phyloP scores from a whole-genome alignment of 2,329 filamentous ascomycete genomes.

The Fusarium brachygibbosum region DNA sequence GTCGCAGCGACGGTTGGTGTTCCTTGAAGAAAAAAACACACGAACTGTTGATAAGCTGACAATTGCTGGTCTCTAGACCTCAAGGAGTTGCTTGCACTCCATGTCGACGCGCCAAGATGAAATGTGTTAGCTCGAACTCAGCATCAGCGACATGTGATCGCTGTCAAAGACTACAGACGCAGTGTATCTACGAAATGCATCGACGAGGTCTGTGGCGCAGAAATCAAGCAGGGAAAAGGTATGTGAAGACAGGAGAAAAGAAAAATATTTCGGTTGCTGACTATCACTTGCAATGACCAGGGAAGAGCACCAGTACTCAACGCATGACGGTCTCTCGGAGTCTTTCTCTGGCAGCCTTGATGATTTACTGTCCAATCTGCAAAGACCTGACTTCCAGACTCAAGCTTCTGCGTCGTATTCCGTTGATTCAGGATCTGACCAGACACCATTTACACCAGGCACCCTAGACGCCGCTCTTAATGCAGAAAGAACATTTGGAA shows the following conservation, averaged over 20 bases:
- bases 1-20: background rate
- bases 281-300: background rate
- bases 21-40: background rate
- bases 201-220: slow-evolving; percentile 10
- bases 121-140: slow-evolving; percentile 11
- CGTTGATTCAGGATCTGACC: background rate
- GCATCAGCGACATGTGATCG: background rate
- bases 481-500: background rate
- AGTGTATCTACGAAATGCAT: slow-evolving; percentile 11
- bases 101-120: slow-evolving; percentile 15
- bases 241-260: fast-evolving
- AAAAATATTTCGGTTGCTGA: background rate
- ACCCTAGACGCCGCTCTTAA: background rate
- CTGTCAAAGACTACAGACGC: background rate
- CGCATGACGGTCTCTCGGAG: background rate
- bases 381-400: background rate
- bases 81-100: slow-evolving; percentile 13
- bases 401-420: background rate
- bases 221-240: background rate
- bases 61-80: background rate
- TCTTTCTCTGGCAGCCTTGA: background rate
- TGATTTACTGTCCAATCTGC: background rate
- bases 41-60: background rate
- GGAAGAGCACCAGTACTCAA: background rate
- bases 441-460: background rate